phyloP scores from a whole-genome alignment of 2,329 filamentous ascomycete species.

The Pseudogymnoascus sp. region DNA sequence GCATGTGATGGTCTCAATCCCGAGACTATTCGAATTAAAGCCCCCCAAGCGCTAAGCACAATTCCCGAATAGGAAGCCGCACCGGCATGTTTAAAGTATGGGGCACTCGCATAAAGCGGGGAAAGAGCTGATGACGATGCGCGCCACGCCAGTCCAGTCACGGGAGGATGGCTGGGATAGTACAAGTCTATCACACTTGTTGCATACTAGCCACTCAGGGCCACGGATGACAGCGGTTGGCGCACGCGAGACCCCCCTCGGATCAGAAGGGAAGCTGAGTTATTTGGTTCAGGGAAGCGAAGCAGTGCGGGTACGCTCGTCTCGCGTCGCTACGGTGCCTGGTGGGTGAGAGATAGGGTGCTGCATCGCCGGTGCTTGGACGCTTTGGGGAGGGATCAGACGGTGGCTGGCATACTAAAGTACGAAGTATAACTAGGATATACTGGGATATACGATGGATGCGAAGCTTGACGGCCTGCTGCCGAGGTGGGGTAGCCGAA shows the following conservation, averaged over 20 bases:
- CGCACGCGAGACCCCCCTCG: not conserved
- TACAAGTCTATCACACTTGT: not conserved
- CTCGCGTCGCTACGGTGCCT: conserved; percentile 4
- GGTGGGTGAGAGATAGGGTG: not conserved
- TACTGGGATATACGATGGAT: conserved; percentile 1
- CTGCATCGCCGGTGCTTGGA: not conserved
- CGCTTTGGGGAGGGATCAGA: not conserved
- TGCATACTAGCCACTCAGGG: not conserved
- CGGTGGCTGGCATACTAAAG: not conserved
- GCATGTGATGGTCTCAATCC: not conserved
- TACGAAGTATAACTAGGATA: not conserved
- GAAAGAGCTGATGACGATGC: not conserved
- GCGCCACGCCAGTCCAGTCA: not conserved
- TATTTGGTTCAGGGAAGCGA: not conserved
- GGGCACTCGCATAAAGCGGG: not conserved
- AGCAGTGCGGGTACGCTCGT: not conserved
- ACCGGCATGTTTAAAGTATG: conserved; percentile 6
- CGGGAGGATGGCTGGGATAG: not conserved
- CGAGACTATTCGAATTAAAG: not conserved
- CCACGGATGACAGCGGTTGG: not conserved
- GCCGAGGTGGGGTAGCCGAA: conserved; percentile 5
- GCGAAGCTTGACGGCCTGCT: not conserved
- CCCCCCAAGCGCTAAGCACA: not conserved
- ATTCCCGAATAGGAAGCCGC: conserved; percentile 3
- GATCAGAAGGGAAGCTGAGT: conserved; percentile 2